Conservation (phyloP, 805 yeast species). For the Teunomyces cretensis region DNA sequence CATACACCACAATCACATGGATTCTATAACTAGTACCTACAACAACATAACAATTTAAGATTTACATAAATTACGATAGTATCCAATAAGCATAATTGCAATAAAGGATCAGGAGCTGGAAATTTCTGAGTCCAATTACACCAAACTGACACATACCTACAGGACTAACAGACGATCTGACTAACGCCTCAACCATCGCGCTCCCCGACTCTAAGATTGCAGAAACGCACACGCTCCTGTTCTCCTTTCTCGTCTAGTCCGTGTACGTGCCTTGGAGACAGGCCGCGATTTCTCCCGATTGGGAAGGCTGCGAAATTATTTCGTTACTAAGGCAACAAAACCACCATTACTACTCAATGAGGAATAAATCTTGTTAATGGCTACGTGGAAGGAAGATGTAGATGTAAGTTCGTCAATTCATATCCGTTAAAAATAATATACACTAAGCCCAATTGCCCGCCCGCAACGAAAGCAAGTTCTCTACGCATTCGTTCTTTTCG, state of each 20-base stretch:
- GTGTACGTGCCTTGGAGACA: too few relatives aligned
- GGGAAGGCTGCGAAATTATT: not conserved
- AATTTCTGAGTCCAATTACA: too few relatives aligned
- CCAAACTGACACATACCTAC: too few relatives aligned
- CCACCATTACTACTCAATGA: not conserved
- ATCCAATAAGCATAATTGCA: too few relatives aligned
- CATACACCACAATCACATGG: too few relatives aligned
- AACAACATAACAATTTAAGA: too few relatives aligned
- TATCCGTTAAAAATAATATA: not conserved
- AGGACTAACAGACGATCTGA: too few relatives aligned
- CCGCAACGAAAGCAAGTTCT: constrained; percentile 41
- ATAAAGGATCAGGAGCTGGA: too few relatives aligned
- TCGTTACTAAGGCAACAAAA: not conserved
- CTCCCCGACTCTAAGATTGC: not conserved
- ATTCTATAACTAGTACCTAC: too few relatives aligned
- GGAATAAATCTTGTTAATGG: too few relatives aligned
- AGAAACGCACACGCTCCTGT: not conserved
- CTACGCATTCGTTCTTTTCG: constrained; percentile 20
- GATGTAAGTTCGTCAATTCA: constrained; percentile 1
- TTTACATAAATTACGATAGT: too few relatives aligned
- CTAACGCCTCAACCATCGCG: not conserved
- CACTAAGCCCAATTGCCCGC: constrained; percentile 30
- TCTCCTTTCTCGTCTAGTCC: not conserved
- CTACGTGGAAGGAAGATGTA: not conserved
- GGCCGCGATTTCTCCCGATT: constrained; percentile 2